Conservation (phyloP, 305 asterid genomes). For the Fraxinus paxiana region DNA sequence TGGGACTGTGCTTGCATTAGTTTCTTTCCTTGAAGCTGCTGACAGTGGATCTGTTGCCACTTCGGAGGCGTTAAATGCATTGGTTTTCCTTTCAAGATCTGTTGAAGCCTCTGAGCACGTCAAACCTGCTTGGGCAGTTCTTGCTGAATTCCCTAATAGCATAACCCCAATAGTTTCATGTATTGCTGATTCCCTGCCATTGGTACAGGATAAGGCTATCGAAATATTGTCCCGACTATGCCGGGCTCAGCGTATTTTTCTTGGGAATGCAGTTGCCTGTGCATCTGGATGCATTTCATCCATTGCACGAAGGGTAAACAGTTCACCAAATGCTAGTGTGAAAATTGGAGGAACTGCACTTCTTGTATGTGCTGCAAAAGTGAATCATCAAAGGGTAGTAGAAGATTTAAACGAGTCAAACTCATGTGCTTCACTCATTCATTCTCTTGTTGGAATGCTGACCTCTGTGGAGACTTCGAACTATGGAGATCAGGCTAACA, state of each 20-base stretch:
- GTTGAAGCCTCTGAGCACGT: constrained; percentile 51
- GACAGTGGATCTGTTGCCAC: constrained; percentile 60
- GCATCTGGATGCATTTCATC: constrained; percentile 74
- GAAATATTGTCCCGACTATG: constrained; percentile 74
- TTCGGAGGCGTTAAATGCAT: constrained; percentile 82
- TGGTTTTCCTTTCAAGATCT: constrained; percentile 70
- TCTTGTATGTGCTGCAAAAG: constrained; percentile 77
- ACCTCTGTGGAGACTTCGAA: constrained; percentile 45
- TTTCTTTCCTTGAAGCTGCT: constrained; percentile 75
- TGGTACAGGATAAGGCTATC: constrained; percentile 84
- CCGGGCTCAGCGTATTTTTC: constrained; percentile 63
- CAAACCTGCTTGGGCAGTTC: constrained; percentile 88
- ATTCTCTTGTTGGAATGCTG: constrained; percentile 80
- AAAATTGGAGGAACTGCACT: constrained; percentile 94
- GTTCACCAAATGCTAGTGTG: constrained; percentile 55
- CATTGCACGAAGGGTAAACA: constrained; percentile 66
- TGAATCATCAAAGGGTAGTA: constrained; percentile 66
- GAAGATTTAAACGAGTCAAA: constrained; percentile 68
- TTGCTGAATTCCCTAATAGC: constrained; percentile 80
- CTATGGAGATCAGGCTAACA: constrained; percentile 46
- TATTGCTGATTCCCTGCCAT: constrained; percentile 71
- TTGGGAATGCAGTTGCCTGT: constrained; percentile 65
- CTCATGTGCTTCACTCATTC: constrained; percentile 60
- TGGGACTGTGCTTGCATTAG: constrained; percentile 89
- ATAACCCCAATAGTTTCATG: constrained; percentile 75